A percentile compares a stretch with the other conserved stretches of the same genome.
Evolutionary conservation across 768 basidiomycete species (phyloP).

Genomic region (Rhizopogon rudus): DNA sequence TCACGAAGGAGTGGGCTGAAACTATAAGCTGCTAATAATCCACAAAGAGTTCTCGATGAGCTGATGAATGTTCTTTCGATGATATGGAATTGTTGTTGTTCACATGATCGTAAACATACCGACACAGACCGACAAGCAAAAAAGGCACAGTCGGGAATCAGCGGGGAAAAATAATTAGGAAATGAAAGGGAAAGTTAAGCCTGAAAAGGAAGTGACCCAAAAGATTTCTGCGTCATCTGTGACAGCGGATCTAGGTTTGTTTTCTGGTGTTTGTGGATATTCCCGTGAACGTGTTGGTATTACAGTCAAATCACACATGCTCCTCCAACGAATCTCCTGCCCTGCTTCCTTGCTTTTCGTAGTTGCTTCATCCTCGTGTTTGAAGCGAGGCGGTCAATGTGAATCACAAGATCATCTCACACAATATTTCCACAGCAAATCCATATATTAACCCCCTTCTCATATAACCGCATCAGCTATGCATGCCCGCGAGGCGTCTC

Average conservation of each 20-base stretch:
- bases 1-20: no score
- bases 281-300: conserved; percentile 1
- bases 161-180: neutral
- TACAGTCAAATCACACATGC: neutral
- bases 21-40: no score
- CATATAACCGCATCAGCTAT: neutral
- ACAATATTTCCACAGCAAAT: neutral
- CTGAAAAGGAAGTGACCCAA: neutral
- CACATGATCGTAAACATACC: no score
- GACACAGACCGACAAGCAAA: no score
- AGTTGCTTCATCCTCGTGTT: conserved; percentile 8
- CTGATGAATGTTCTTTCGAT: no score
- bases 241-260: neutral
- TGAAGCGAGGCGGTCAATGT: conserved; percentile 1
- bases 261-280: neutral
- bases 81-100: no score
- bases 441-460: neutral
- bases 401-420: conserved; percentile 1
- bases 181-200: neutral
- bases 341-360: neutral
- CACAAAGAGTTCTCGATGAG: no score
- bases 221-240: neutral
- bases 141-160: neutral
- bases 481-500: conserved; percentile 3
- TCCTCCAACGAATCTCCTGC: neutral